Percentiles rank a stretch among this genome's conserved stretches.
phyloP scores from a whole-genome alignment of 805 yeast genomes.

The Hanseniaspora valbyensis region DNA sequence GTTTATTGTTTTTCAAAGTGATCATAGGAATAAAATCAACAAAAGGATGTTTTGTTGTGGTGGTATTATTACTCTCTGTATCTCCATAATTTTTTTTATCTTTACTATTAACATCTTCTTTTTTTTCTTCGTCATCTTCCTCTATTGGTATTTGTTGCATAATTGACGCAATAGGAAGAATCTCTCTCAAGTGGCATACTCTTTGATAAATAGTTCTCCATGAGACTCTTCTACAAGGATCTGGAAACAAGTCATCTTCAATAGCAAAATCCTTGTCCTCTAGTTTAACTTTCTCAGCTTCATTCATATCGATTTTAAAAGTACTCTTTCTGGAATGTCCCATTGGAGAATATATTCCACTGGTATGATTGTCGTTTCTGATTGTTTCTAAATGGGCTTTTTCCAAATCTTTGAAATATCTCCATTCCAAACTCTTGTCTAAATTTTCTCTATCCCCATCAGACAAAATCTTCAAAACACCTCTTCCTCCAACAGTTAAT shows the following conservation, averaged over 20 bases:
- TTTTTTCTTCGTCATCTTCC: conserved; percentile 50
- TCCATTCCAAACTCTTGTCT: conserved; percentile 9
- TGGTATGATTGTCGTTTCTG: too few relatives aligned
- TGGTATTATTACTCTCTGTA: not conserved
- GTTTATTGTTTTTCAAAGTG: conserved; percentile 72
- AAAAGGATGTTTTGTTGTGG: not conserved
- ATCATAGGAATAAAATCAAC: conserved; percentile 41
- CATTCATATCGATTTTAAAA: not conserved
- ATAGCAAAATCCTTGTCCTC: not conserved
- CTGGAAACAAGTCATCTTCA: conserved; percentile 2
- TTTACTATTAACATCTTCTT: too few relatives aligned
- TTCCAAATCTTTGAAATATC: conserved; percentile 12
- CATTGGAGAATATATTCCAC: too few relatives aligned
- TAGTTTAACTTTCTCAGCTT: not conserved
- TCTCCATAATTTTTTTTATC: too few relatives aligned
- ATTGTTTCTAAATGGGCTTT: too few relatives aligned
- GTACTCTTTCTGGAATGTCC: too few relatives aligned
- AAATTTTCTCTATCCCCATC: conserved; percentile 15
- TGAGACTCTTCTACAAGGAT: not conserved
- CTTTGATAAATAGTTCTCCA: conserved; percentile 35
- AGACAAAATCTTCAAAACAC: conserved; percentile 16
- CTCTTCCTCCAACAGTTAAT: conserved; percentile 12
- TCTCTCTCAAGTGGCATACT: conserved; percentile 86
- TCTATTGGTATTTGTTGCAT: conserved; percentile 65
- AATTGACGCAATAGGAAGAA: conserved; percentile 83